Percentiles rank a stretch among this genome's conserved stretches.
These are phyloP conservation scores for Kurtzmaniella quercitrusa DNA, from an alignment of 1,139 yeast species.

Conservation along the genomic window DNA sequence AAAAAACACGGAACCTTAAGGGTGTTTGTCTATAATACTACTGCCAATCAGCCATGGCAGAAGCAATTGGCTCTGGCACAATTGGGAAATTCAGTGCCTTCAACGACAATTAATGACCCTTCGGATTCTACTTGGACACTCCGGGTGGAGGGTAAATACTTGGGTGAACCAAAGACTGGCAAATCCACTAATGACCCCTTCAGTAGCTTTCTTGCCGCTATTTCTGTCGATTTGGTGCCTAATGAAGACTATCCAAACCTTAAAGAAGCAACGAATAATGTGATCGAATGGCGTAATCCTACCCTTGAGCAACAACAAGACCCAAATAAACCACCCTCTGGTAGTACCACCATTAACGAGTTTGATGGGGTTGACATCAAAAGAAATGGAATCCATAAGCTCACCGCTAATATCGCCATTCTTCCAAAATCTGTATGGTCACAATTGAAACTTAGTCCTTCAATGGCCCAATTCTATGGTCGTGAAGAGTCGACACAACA, in stretches of 20 bases:
- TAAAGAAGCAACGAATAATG: constrained; percentile 27
- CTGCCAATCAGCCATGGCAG: constrained; percentile 94
- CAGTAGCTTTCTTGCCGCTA: constrained; percentile 76
- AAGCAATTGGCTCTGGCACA: constrained; percentile 29
- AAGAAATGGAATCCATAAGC: constrained; percentile 67
- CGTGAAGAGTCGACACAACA: constrained; percentile 77
- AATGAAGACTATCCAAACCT: constrained; percentile 38
- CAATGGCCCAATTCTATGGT: constrained; percentile 68
- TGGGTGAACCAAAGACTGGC: constrained; percentile 34
- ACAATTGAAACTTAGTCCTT: constrained; percentile 57
- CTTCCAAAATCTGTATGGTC: constrained; percentile 72
- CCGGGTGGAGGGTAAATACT: constrained; percentile 79
- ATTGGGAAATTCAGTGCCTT: constrained; percentile 18
- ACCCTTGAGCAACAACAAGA: constrained; percentile 14
- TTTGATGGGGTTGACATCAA: constrained; percentile 90
- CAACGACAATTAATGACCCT: constrained; percentile 12
- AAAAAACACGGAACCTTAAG: constrained; percentile 59
- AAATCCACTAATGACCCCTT: constrained; percentile 29
- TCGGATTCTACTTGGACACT: constrained; percentile 73
- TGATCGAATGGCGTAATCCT: constrained; percentile 43
- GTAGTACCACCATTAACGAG: constrained; percentile 15
- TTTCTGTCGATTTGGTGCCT: constrained; percentile 69
- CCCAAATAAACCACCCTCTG: constrained; percentile 19
- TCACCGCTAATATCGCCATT: constrained; percentile 68
- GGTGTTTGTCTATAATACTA: constrained; percentile 76